Percentiles rank a stretch among this genome's conserved stretches.
Conservation (phyloP, 2,329 filamentous ascomycete genomes). For the Hypoxylon sp. region DNA sequence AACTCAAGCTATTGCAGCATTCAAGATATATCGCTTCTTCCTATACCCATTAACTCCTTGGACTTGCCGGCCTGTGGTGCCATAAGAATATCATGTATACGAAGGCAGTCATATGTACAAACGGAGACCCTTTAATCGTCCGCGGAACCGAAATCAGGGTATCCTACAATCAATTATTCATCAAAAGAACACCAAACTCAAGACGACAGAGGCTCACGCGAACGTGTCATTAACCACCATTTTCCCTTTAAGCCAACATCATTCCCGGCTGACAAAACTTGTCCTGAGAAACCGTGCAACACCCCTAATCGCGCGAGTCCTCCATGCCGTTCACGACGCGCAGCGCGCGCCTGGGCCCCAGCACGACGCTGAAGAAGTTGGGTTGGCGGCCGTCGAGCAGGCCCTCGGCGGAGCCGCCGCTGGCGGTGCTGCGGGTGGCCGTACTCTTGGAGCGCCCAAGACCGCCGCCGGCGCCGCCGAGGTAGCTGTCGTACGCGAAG, state of each 20-base stretch:
- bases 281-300: no score
- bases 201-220: background rate
- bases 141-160: constrained; percentile 2
- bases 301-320: constrained; percentile 30
- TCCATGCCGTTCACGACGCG: constrained; percentile 68
- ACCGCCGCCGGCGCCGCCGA: constrained; percentile 31
- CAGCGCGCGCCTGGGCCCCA: constrained; percentile 73
- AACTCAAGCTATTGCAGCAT: no score
- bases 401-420: constrained; percentile 48
- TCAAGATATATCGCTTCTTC: no score
- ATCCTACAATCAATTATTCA: constrained; percentile 19
- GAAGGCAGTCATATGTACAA: background rate
- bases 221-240: constrained; percentile 8
- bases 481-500: constrained; percentile 36
- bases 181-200: constrained; percentile 1
- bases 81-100: no score
- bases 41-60: background rate
- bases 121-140: background rate
- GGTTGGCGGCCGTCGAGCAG: constrained; percentile 64
- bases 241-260: background rate
- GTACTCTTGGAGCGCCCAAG: constrained; percentile 43
- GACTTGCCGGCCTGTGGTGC: background rate
- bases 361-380: constrained; percentile 73
- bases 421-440: constrained; percentile 48
- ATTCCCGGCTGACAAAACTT: no score